Base-by-base conservation (phyloP, 2,329 filamentous ascomycete genomes). In the Huntiella decipiens region DNA sequence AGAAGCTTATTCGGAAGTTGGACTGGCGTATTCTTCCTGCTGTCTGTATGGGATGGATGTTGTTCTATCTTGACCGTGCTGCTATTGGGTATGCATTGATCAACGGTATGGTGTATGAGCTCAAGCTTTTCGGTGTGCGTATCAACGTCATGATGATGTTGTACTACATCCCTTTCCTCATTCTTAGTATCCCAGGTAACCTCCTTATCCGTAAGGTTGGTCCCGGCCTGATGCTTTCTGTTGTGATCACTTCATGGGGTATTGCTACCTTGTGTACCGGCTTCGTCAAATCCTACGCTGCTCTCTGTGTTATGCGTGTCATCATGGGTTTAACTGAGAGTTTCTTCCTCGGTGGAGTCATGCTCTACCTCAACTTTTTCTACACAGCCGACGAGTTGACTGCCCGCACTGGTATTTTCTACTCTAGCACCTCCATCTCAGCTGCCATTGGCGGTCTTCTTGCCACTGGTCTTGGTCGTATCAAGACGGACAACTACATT, bases 341-440 rank as follows among this genome's bases (percentile, higher is more conserved):
- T 35, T 52, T 51, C 10, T 54, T 56, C 32, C 48, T 56, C 1
- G 53, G 54, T 1, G 51, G 54, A 3, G 54, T 53, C 2, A 44
- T 56, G 32, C 44, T 56, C 3, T 55, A 55, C 28, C 51, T 56
- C n/a, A 53, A 50, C 11, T 54, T 56, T 41, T 56, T 56, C 41
- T 56, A 56, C 28, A 53, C 50, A 2, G 39, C 45, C 4, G 48
- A 53, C n/a, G 51, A 56, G 33, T 50, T 56, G 22, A 51, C 53
- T 7, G 36, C 51, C n/a, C 51, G 54, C 1, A 51, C 54, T 4
- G 53, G 53, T 3, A 46, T 56, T 1, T 56, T 56, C 38, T 56
- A 55, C 62, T 79, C 74, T 3, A 77, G 77, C 0, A 78, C 78
- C 1, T 77, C 79, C 0, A 61, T 83, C 0, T 75, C 77, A 0